Percentiles rank a stretch among this genome's conserved stretches.
phyloP scores from a whole-genome alignment of 2,329 filamentous ascomycete genomes.

The Cladophialophora chaetospira region DNA sequence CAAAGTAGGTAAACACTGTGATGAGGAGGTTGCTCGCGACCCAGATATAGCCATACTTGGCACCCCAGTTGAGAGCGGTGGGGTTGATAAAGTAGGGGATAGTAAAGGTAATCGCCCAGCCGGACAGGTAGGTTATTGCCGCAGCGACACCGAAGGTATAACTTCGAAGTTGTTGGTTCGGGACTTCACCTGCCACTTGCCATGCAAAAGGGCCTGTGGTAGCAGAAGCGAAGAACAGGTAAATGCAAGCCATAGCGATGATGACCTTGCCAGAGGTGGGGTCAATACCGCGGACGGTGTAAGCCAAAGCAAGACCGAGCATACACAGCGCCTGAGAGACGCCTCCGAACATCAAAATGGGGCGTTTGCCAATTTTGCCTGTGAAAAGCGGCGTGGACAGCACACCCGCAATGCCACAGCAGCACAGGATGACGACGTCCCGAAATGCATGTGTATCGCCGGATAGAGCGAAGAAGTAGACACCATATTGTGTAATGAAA shows the following conservation, averaged over 20 bases:
- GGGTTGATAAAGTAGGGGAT: slow-evolving; percentile 21
- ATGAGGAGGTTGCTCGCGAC: slow-evolving; percentile 43
- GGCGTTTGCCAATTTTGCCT: slow-evolving; percentile 13
- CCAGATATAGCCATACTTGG: slow-evolving; percentile 20
- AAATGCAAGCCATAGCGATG: slow-evolving; percentile 12
- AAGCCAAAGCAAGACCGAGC: slow-evolving; percentile 9
- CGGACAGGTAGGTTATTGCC: slow-evolving; percentile 8
- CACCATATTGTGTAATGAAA: slow-evolving; percentile 18
- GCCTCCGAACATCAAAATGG: slow-evolving; percentile 7
- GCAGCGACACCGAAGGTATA: slow-evolving; percentile 13
- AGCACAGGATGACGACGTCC: slow-evolving; percentile 11
- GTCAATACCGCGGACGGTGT: slow-evolving; percentile 12
- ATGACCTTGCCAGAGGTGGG: neutral
- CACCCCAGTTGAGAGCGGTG: slow-evolving; percentile 17
- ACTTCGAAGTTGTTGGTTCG: slow-evolving; percentile 7
- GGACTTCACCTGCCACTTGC: slow-evolving; percentile 15
- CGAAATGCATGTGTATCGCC: slow-evolving; percentile 13
- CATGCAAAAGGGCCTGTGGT: slow-evolving; percentile 9
- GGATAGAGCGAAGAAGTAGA: slow-evolving; percentile 19
- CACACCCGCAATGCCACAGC: slow-evolving; percentile 11
- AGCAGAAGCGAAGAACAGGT: slow-evolving; percentile 9
- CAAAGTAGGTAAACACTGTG: slow-evolving; percentile 54
- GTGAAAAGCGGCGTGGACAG: slow-evolving; percentile 16
- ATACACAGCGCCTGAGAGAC: slow-evolving; percentile 10
- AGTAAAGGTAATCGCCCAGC: slow-evolving; percentile 15